Evolutionary conservation across 208 protist species (phyloP).

Genomic region (Acanthamoeba healyi): DNA sequence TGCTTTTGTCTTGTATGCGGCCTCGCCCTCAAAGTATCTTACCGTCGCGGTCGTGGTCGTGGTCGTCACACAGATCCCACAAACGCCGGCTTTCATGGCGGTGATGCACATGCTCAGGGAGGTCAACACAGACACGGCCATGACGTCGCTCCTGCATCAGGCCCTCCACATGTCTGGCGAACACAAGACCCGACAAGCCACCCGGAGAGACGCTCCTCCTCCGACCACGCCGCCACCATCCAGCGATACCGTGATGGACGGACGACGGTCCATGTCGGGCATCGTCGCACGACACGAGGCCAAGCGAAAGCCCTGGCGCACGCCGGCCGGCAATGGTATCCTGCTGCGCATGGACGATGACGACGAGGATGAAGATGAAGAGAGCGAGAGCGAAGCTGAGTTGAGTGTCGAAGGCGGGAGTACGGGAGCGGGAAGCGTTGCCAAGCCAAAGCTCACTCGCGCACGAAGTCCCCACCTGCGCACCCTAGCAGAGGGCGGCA

Average conservation of each 20-base stretch:
- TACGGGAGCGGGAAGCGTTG: background rate
- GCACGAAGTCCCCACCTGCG: conserved; percentile 7
- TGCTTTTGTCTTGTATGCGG: no score
- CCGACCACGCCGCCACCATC: background rate
- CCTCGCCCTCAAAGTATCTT: background rate
- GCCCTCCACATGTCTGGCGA: conserved; percentile 25
- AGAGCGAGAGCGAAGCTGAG: background rate
- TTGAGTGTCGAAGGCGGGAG: background rate
- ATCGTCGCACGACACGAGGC: background rate
- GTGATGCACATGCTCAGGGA: conserved; percentile 34
- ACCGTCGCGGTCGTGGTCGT: no score
- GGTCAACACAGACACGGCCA: conserved; percentile 20
- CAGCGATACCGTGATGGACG: background rate
- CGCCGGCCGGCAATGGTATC: background rate
- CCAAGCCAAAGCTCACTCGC: background rate
- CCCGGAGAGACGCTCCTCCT: background rate
- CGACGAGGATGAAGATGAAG: background rate
- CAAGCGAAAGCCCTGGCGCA: background rate
- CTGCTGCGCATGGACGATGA: conserved; percentile 13
- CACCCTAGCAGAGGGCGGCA: conserved; percentile 26
- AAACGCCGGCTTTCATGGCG: conserved; percentile 2
- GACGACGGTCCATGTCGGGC: background rate
- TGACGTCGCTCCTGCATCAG: background rate
- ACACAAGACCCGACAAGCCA: background rate
- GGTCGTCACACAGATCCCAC: background rate